Evolutionary conservation across 2,329 filamentous ascomycete species (phyloP), one percentile per base, ranked within the genome.

Genomic region (Penicillium sp.): DNA sequence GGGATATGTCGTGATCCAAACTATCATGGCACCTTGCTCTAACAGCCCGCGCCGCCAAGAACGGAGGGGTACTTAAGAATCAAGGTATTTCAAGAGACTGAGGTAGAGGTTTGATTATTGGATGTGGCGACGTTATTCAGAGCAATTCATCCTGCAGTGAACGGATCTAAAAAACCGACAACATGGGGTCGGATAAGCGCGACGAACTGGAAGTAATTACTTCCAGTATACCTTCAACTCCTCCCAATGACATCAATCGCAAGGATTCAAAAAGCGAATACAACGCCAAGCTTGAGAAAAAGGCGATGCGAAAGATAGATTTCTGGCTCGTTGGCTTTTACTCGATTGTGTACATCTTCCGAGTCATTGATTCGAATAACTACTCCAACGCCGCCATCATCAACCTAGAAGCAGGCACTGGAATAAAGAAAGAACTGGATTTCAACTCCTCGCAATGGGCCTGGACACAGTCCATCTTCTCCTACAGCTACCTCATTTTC

Each of bases 321-420:
- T 60, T 66, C 40, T 67, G 65, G 65, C 61, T 66, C 10, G 65
- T 67, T 13, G 64, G 62, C 1, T 67, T 67, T 49, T 67, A 75
- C 54, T 75, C 73, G 1, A 7, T 74, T 2, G 74, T 76, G 14
- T 76, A 76, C 51, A 65, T 76, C 35, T 74, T 76, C 56, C 68
- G 72, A 2, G 71, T 74, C 40, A 74, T 76, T 26, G 72, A 76
- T 60, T 73, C 70, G 4, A 67, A 64, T 43, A 76, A 76, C 55
- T 74, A 74, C 57, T 68, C 74, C 14, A 76, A 76, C 24, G 72
- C 74, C 2, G 74, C 74, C 11, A 76, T 76, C 48, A 75, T 76
- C 65, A 76, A 76, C 50, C 66, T 76, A 22, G 74, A 76, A 60
- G 58, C 67, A 24, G 73, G 73, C 20, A 74, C 72, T 4, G 72